Evolutionary conservation across 2,329 filamentous ascomycete genomes (phyloP), one percentile per base, ranked within the genome.

Genomic region (Elsinoe fawcettii): DNA sequence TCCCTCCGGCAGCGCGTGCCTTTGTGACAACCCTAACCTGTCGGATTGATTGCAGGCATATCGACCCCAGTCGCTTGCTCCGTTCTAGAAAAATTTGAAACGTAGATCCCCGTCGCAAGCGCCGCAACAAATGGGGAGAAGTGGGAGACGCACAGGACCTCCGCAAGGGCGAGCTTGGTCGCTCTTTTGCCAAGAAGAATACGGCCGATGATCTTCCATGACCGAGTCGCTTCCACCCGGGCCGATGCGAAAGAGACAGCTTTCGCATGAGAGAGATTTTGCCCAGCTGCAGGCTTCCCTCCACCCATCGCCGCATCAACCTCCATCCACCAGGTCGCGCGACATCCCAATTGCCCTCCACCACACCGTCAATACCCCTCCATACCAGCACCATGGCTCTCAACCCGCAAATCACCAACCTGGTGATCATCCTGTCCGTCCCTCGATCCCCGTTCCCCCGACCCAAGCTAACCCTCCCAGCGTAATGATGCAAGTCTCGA

Each of bases 401-500:
- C 57, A 60, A 54, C 51, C 64, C 64, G 18, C 64, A 66, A 56
- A 61, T 66, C 68, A 89, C 88, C 73, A 96, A 96, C 81, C 81
- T 96, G 73, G 80, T 89, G 78, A 90, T 96, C 85, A 91, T 95
- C 77, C 83, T 96, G 66, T 73, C 58, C 51, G 64, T 37, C 27
- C 47, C 53, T 34, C 37, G 51, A 22, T 41, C 16, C n/a, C 32
- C 6, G 36, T 9, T 27, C 9, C 20, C 6, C 23, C 22, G 9
- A 16, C 12, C 27, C 39, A 20, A 22, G 46, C 43, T 37, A 36
- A 30, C 41, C 20, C 11, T 27, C 25, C 25, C 57, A 63, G 65
- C 66, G 88, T 88, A 71, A 95, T 96, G 87, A 96, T 97, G 90
- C 92, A 96, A 81, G 87, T 95, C 61, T 88, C 90, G 66, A 97